Conservation (phyloP, 2,329 filamentous ascomycete genomes). For the Nannizziopsis arthrosporioides region DNA sequence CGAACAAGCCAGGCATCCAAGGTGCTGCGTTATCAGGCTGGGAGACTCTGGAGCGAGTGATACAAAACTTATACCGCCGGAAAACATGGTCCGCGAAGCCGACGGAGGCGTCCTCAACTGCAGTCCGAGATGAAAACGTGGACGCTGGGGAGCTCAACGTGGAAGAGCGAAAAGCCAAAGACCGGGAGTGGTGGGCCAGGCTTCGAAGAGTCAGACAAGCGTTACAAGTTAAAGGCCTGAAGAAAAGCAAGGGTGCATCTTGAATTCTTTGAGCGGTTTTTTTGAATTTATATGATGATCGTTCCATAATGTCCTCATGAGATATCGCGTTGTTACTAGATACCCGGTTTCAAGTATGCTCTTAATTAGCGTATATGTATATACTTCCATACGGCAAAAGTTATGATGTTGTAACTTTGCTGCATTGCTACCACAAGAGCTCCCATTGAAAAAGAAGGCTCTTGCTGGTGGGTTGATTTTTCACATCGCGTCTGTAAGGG, state of each 20-base stretch:
- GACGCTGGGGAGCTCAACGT: constrained; percentile 22
- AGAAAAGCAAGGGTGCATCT: constrained; percentile 29
- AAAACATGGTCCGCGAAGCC: constrained; percentile 21
- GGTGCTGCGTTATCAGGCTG: constrained; percentile 34
- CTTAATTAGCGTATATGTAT: no score
- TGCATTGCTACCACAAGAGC: no score
- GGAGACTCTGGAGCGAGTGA: constrained; percentile 34
- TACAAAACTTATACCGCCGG: constrained; percentile 31
- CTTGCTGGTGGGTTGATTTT: no score
- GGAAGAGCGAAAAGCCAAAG: constrained; percentile 45
- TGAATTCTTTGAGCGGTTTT: background rate
- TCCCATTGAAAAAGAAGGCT: no score
- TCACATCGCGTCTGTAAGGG: no score
- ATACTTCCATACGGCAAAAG: no score
- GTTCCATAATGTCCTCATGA: background rate
- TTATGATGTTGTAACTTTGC: no score
- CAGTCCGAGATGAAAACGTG: constrained; percentile 15
- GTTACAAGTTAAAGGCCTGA: constrained; percentile 53
- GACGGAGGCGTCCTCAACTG: constrained; percentile 20
- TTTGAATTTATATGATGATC: background rate
- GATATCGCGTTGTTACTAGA: background rate
- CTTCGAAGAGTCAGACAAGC: constrained; percentile 59
- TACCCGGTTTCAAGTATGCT: background rate
- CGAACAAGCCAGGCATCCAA: constrained; percentile 22
- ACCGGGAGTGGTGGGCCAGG: constrained; percentile 63